Evolutionary conservation across 352 stramenopile species (phyloP), one percentile per base, ranked within the genome.

Genomic region (Peronospora belbahrii): DNA sequence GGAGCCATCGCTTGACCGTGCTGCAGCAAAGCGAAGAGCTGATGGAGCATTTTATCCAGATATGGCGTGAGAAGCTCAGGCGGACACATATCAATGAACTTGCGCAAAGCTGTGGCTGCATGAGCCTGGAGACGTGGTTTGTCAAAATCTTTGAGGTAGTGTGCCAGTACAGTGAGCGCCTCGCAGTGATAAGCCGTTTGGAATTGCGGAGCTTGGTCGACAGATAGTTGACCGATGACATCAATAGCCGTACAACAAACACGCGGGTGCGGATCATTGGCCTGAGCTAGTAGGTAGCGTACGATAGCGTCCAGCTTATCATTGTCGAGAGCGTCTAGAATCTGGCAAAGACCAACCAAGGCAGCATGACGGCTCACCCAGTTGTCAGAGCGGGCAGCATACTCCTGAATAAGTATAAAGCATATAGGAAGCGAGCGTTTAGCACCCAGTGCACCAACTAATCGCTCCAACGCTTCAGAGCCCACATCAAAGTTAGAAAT

Each of bases 401-500:
- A 91, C 46, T 81, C 69, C 22, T 88, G 70, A 52, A 93, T 88
- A 27, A 90, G 60, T 15, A 56, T 52, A 56, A 93, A 90, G 40
- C 76, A 90, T 24, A 65, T 85, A 2, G 81, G 70, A 2, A 93
- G 62, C 38, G 78, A 86, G 34, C 81, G 81, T 22, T 81, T 81
- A 6, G 77, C 62, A 2, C 77, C 77, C 11, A 93, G 60, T 1
- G 77, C 76, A 0, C 55, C 62, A 0, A 86, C 78, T 15, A 93
- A 55, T 6, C 81, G 62, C 49, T 93, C 75, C 18, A 93, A 57
- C 0, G 81, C 81, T 15, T 93, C 81, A 4, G 78, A 85, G 10
- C 81, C 81, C 5, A 93, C 81, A 59, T 93, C 78, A 66, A 93
- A 88, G 52, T 93, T 90, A 32, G 76, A 89, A 44, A 90, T 89